Conservation (phyloP, 768 basidiomycete genomes). For the Phaeotremella skinneri region DNA sequence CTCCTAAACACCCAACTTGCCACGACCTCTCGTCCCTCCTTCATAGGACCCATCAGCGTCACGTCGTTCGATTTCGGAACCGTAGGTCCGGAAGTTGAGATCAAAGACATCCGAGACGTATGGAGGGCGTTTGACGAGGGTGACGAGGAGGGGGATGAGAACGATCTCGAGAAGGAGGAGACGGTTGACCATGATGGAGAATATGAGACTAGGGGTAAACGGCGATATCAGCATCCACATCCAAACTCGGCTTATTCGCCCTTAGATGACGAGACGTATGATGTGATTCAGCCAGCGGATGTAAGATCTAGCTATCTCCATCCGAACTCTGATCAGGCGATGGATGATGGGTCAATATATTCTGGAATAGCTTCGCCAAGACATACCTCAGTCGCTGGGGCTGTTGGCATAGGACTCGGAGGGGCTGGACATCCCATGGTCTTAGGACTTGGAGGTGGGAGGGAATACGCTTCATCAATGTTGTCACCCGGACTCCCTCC, state of each 20-base stretch:
- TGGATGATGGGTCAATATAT: constrained; percentile 19
- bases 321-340: constrained; percentile 5
- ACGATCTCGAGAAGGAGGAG: constrained; percentile 56
- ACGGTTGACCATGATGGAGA: constrained; percentile 50
- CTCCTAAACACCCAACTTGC: constrained; percentile 76
- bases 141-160: constrained; percentile 63
- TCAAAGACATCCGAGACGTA: constrained; percentile 88
- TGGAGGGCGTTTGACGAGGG: constrained; percentile 85
- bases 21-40: constrained; percentile 74
- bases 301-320: not conserved
- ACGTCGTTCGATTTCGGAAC: constrained; percentile 85
- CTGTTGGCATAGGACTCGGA: constrained; percentile 24
- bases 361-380: constrained; percentile 24
- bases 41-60: constrained; percentile 87
- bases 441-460: constrained; percentile 13
- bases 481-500: not conserved
- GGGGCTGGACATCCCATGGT: not conserved
- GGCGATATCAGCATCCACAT: not conserved
- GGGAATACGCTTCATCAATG: not conserved
- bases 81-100: constrained; percentile 74
- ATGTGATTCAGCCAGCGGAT: constrained; percentile 13
- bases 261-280: constrained; percentile 23
- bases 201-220: constrained; percentile 75
- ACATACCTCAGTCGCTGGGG: constrained; percentile 17
- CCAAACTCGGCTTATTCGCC: not conserved